Base-by-base conservation (phyloP, 148 eudicot genomes). In the Diospyros kaki region DNA sequence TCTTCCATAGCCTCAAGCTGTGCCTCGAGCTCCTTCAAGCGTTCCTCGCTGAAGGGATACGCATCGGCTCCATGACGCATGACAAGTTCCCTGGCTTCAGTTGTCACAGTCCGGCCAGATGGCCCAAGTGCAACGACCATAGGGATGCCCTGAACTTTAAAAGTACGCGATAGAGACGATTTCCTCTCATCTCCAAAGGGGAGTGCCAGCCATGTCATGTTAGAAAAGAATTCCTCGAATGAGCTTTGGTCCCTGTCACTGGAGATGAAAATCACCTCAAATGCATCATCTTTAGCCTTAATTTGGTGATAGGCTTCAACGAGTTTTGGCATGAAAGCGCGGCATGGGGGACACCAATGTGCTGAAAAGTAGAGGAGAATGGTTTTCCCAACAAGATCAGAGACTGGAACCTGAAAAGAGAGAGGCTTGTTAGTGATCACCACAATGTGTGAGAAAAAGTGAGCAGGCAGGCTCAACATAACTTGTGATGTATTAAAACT, bases 261-360 rank as follows among this genome's bases (percentile, higher is more conserved):
- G 9, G 67, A 62, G 45, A 62, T 38, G 44, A 62, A 73, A 38
- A 46, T 38, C 40, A 88, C 81, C 76, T 88, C 92, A 28, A 88
- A 81, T 4, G 71, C 71, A 28, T 73, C 72, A 63, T 84, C 85
- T 60, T 86, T 88, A 0, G 82, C 86, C 85, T 84, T 89, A 65
- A 89, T 89, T 66, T 86, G 77, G 55, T 89, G 28, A 76, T 86
- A 89, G 28, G 64, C 74, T 73, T 86, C 76, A 1, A 83, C 71
- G 14, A 86, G 85, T 71, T 84, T 83, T 44, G 92, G 88, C 40
- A 87, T 73, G 60, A 89, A 89, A 17, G 77, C 80, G 2, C 88
- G 92, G 75, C 89, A 86, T 64, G 89, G 89, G 15, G 88, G 84
- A 65, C 92, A 86, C 89, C 92, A 86, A 42, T 89, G 88, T 14